Evolutionary conservation across 2,329 filamentous ascomycete species (phyloP), one percentile per base, ranked within the genome.

Genomic region (Ceratocystis albifundus): DNA sequence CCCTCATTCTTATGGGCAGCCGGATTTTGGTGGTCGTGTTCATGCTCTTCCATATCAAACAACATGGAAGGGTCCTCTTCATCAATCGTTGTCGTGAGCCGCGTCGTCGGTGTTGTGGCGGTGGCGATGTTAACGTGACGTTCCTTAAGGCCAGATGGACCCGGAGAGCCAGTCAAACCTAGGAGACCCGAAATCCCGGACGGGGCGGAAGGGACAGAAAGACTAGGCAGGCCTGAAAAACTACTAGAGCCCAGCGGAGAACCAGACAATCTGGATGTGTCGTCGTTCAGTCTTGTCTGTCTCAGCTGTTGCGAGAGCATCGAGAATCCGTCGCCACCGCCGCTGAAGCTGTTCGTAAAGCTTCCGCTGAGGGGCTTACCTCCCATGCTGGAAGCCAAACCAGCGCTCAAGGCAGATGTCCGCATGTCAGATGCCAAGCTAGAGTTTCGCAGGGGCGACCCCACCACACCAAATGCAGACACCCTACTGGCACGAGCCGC

Each of bases 401-500:
- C 66, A n/a, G 46, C 62, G 32, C 48, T 66, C 17, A 62, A 46
- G 7, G 53, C 45, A 10, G 61, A 62, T 22, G 41, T 59, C 20
- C 57, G 66, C 41, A 65, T 55, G 2, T 80, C 81, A 57, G 80
- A 78, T 46, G 82, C 82, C 7, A 87, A 77, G 57, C 82, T 80
- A 7, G 84, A 86, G 72, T 85, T 86, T 20, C 84, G 81, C 67
- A 87, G 76, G 17, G 84, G 84, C 69, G 84, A 86, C 22, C 84
- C 84, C 45, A 87, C 84, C 70, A 87, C 84, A 6, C 84, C 84
- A 72, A 87, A 87, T 2, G 78, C 82, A n/a, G 83, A 85, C 2
- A 76, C 74, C 45, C 74, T 71, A 62, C 70, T 71, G 50, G 71
- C 71, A 7, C 69, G 57, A 4, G 74, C 25, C 2, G 50, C 50